Evolutionary conservation across 768 basidiomycete genomes (phyloP).

Genomic region (Melanogaster broomeanus): DNA sequence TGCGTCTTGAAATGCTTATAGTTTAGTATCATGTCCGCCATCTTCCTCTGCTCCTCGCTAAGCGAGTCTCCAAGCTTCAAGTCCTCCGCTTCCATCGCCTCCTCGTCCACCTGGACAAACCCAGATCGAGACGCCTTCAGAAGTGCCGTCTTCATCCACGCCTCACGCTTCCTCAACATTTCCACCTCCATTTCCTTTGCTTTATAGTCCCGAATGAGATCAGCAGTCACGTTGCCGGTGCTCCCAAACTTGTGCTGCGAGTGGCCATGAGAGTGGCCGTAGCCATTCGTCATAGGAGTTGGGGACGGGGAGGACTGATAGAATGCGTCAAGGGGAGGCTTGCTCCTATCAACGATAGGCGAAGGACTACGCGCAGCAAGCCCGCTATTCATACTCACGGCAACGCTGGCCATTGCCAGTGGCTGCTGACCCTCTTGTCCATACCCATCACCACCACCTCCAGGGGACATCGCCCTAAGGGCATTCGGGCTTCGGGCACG

Average conservation of each 20-base stretch:
- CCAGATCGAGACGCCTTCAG: constrained; percentile 75
- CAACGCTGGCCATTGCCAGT: constrained; percentile 55
- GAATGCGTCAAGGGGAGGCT: constrained; percentile 63
- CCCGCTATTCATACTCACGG: constrained; percentile 51
- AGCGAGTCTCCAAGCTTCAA: constrained; percentile 35
- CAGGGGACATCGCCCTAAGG: constrained; percentile 64
- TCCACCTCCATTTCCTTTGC: constrained; percentile 83
- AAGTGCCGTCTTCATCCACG: constrained; percentile 85
- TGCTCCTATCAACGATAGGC: constrained; percentile 53
- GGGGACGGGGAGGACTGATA: constrained; percentile 42
- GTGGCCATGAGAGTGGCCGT: constrained; percentile 42
- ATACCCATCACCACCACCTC: constrained; percentile 29
- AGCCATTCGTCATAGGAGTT: constrained; percentile 53
- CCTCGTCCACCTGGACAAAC: constrained; percentile 66
- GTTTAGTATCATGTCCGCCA: constrained; percentile 72
- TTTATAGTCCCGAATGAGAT: constrained; percentile 78
- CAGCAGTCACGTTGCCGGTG: constrained; percentile 69
- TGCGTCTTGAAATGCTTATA: constrained; percentile 89
- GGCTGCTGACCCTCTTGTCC: constrained; percentile 25
- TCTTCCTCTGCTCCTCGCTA: constrained; percentile 47
- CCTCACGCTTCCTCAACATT: constrained; percentile 69
- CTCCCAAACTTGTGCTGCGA: constrained; percentile 46
- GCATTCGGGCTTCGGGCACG: constrained; percentile 62
- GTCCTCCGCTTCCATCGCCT: constrained; percentile 38
- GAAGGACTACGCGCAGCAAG: constrained; percentile 56